Conservation (phyloP, 305 asterid genomes). For the Solanum hybrid region DNA sequence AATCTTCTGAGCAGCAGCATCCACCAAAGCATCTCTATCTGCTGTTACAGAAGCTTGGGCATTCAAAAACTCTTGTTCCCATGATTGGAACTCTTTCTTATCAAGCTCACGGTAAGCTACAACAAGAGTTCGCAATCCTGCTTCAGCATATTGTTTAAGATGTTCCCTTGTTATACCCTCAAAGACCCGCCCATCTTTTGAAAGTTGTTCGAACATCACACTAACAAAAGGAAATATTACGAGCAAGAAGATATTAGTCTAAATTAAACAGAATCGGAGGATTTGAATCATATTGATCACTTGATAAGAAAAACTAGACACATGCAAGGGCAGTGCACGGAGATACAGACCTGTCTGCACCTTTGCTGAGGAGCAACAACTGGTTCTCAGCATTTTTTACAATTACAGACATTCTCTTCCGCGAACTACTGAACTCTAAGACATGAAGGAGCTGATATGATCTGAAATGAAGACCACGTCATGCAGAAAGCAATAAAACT, state of each 20-base stretch:
- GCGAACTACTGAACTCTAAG: slow-evolving; percentile 90
- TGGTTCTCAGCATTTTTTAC: slow-evolving; percentile 59
- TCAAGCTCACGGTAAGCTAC: slow-evolving; percentile 76
- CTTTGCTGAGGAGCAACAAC: slow-evolving; percentile 83
- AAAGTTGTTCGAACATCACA: slow-evolving; percentile 78
- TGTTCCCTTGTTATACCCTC: slow-evolving; percentile 56
- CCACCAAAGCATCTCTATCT: slow-evolving; percentile 78
- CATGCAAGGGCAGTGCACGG: not conserved
- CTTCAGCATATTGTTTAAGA: slow-evolving; percentile 70
- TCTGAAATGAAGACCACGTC: slow-evolving; percentile 32
- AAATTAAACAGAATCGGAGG: not conserved
- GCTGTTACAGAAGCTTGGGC: slow-evolving; percentile 61
- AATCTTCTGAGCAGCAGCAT: slow-evolving; percentile 76
- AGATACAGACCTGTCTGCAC: slow-evolving; percentile 80
- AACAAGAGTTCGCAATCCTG: slow-evolving; percentile 86
- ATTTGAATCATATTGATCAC: not conserved
- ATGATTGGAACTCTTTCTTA: slow-evolving; percentile 54
- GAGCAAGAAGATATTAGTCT: not conserved
- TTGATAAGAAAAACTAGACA: slow-evolving; percentile 11
- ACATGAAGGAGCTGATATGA: slow-evolving; percentile 70
- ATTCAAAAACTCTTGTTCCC: slow-evolving; percentile 67
- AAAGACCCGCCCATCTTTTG: slow-evolving; percentile 36
- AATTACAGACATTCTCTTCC: slow-evolving; percentile 93
- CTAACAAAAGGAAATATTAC: slow-evolving; percentile 29
- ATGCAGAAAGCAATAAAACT: not conserved